phyloP scores from a whole-genome alignment of 108 stramenopile species.

The Cyclotella baltica region DNA sequence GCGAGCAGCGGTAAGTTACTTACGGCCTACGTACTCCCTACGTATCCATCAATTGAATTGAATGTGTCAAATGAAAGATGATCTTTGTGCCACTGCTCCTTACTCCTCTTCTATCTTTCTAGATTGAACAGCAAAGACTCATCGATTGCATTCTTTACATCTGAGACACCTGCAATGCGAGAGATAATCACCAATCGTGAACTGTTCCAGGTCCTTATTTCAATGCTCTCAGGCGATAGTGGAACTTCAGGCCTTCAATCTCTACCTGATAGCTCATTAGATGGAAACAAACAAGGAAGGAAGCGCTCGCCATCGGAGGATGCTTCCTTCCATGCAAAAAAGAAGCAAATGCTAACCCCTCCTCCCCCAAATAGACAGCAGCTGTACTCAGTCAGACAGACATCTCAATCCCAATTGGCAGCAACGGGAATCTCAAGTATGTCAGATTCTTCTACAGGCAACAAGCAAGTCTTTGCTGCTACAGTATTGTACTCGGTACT shows the following conservation, averaged over 20 bases:
- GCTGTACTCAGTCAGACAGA: constrained; percentile 4
- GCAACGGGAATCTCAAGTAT: constrained; percentile 2
- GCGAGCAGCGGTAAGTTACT: background rate
- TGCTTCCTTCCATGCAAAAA: background rate
- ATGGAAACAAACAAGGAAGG: constrained; percentile 7
- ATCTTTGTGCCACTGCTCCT: background rate
- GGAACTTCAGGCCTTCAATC: background rate
- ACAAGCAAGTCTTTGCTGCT: constrained; percentile 56
- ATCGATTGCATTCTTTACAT: background rate
- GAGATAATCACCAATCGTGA: constrained; percentile 22
- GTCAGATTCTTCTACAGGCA: background rate
- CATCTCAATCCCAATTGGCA: background rate
- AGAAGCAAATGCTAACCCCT: constrained; percentile 15
- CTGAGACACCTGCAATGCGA: constrained; percentile 25
- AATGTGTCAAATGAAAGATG: too few species aligned
- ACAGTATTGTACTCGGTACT: constrained; percentile 65
- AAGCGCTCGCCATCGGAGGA: constrained; percentile 41
- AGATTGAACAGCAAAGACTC: background rate
- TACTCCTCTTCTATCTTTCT: background rate
- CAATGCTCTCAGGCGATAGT: background rate
- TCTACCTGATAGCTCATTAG: background rate
- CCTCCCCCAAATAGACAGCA: constrained; percentile 14
- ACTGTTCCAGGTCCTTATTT: constrained; percentile 23
- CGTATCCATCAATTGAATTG: too few species aligned
- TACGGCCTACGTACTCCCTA: too few species aligned